Evolutionary conservation across 2,329 filamentous ascomycete species (phyloP).

Genomic region (Hypocreales sp.): DNA sequence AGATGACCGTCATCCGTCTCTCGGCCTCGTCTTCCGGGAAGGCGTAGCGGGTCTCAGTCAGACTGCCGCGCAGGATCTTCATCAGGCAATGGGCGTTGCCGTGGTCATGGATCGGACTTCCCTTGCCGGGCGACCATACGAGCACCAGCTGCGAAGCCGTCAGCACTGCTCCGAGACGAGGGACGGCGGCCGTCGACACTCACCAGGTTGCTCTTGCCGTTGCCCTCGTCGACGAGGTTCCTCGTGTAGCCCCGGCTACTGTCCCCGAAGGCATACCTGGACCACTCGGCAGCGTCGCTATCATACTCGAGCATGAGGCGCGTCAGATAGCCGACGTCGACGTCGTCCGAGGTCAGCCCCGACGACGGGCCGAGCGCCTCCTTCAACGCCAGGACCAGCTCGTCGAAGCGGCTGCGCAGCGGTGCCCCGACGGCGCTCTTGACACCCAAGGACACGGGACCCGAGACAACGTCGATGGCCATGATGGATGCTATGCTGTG

Average conservation of each 20-base stretch:
- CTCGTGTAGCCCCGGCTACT: constrained; percentile 59
- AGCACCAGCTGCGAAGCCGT: constrained; percentile 50
- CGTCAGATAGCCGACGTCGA: constrained; percentile 58
- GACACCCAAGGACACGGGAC: constrained; percentile 6
- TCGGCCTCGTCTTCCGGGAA: constrained; percentile 43
- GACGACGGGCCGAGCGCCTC: constrained; percentile 63
- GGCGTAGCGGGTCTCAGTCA: constrained; percentile 70
- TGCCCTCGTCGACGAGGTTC: constrained; percentile 81
- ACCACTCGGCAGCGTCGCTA: constrained; percentile 57
- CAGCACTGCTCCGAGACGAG: neutral
- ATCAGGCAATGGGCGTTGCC: constrained; percentile 84
- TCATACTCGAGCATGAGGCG: constrained; percentile 60
- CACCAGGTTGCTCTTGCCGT: constrained; percentile 63
- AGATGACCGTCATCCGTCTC: constrained; percentile 46
- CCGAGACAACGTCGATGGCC: constrained; percentile 18
- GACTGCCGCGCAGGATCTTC: constrained; percentile 66
- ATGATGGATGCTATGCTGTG: constrained; percentile 11
- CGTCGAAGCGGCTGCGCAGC: constrained; percentile 41
- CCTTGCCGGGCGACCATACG: constrained; percentile 77
- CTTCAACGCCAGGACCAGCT: constrained; percentile 59
- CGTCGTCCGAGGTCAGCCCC: constrained; percentile 66
- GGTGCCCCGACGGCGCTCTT: constrained; percentile 9
- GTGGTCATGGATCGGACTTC: constrained; percentile 77
- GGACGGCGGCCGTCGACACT: constrained; percentile 10
- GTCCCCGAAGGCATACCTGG: constrained; percentile 60